Evolutionary conservation across 116 monocot species (phyloP).

Genomic region (Phalaenopsis hybrid): DNA sequence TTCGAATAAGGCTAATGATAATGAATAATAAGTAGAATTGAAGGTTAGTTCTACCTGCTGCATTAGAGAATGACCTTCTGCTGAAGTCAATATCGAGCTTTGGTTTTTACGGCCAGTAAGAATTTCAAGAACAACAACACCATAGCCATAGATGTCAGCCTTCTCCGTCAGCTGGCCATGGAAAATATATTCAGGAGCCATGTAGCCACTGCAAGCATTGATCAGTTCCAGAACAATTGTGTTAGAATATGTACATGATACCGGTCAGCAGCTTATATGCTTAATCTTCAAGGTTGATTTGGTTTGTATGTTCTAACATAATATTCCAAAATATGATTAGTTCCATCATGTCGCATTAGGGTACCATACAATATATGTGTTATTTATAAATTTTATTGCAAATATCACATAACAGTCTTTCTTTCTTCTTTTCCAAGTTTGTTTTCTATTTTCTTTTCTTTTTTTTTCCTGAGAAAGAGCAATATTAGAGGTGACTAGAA

Average conservation of each 20-base stretch:
- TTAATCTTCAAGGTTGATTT: background rate
- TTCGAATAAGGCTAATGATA: background rate
- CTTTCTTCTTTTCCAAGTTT: too few relatives aligned
- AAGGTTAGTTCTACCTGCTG: conserved; percentile 4
- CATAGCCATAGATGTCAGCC: conserved; percentile 38
- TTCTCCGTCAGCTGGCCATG: conserved; percentile 47
- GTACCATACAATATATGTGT: too few relatives aligned
- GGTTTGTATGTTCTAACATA: background rate
- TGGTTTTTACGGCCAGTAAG: conserved; percentile 37
- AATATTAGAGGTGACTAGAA: too few relatives aligned
- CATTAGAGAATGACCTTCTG: conserved; percentile 27
- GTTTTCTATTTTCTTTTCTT: too few relatives aligned
- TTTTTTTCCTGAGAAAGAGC: too few relatives aligned
- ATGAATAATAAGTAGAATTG: background rate
- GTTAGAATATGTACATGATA: background rate
- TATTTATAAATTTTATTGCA: too few relatives aligned
- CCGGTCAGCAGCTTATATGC: background rate
- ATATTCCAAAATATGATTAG: too few relatives aligned
- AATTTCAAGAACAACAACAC: conserved; percentile 37
- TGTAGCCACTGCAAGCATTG: conserved; percentile 31
- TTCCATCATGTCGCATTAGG: too few relatives aligned
- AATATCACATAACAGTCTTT: too few relatives aligned
- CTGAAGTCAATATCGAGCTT: conserved; percentile 20
- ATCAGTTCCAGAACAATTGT: background rate
- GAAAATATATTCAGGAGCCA: conserved; percentile 48